phyloP scores from a whole-genome alignment of 2,329 filamentous ascomycete species.

The Fusarium annulatum region DNA sequence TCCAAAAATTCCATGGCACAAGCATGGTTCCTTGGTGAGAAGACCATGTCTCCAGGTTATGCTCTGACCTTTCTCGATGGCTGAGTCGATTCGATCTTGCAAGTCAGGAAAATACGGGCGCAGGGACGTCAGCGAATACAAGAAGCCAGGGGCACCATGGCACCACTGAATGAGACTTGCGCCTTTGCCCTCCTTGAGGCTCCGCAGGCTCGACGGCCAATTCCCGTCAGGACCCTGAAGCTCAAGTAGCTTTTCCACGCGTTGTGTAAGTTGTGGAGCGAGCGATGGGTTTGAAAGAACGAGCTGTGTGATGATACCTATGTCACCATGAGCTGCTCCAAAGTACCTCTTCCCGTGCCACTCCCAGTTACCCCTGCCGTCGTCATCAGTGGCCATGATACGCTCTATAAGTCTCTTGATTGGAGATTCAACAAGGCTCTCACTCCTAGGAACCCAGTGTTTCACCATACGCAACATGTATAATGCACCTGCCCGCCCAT shows the following conservation, averaged over 20 bases:
- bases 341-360: conserved; percentile 73
- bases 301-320: conserved; percentile 78
- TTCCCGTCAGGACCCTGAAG: conserved; percentile 72
- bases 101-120: conserved; percentile 66
- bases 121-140: conserved; percentile 68
- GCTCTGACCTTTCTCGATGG: conserved; percentile 62
- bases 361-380: conserved; percentile 64
- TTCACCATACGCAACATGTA: conserved; percentile 74
- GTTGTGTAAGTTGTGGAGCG: conserved; percentile 63
- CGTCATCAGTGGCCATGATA: conserved; percentile 63
- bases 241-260: conserved; percentile 66
- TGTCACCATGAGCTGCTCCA: conserved; percentile 74
- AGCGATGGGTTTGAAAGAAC: conserved; percentile 67
- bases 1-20: conserved; percentile 74
- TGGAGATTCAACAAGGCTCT: conserved; percentile 61
- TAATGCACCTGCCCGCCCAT: conserved; percentile 74
- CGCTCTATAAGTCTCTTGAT: conserved; percentile 67
- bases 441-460: conserved; percentile 63
- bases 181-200: conserved; percentile 55
- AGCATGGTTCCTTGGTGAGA: conserved; percentile 71
- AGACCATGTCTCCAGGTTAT: conserved; percentile 68
- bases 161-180: conserved; percentile 70
- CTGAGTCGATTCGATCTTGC: conserved; percentile 62
- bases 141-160: conserved; percentile 73
- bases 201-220: conserved; percentile 66